phyloP scores from a whole-genome alignment of 2,329 filamentous ascomycete genomes.

The Monosporascus sp. region DNA sequence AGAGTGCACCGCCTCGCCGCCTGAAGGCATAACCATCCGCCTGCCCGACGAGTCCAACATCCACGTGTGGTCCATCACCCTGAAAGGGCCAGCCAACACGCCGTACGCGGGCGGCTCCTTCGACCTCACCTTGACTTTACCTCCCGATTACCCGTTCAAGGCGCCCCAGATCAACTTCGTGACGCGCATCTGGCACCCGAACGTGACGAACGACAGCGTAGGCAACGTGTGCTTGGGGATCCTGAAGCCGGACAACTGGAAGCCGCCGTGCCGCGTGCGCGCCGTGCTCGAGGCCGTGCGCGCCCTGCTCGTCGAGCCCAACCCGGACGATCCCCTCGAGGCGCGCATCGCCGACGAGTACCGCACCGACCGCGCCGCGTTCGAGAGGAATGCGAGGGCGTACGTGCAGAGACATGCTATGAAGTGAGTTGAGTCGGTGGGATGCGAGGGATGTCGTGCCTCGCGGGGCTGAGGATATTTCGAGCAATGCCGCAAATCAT shows the following conservation, averaged over 20 bases:
- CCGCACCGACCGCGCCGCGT: constrained; percentile 60
- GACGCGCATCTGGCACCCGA: constrained; percentile 94
- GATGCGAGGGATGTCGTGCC: neutral
- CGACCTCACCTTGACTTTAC: constrained; percentile 66
- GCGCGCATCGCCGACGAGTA: constrained; percentile 80
- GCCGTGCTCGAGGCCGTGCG: constrained; percentile 74
- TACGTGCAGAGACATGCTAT: constrained; percentile 71
- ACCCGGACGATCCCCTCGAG: constrained; percentile 87
- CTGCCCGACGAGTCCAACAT: constrained; percentile 44
- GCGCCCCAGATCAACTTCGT: constrained; percentile 72
- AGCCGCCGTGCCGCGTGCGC: constrained; percentile 72
- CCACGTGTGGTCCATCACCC: constrained; percentile 46
- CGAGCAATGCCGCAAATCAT: too few species aligned
- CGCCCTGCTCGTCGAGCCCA: constrained; percentile 70
- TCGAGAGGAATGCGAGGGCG: constrained; percentile 68
- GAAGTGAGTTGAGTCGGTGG: constrained; percentile 1
- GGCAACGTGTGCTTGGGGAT: constrained; percentile 83
- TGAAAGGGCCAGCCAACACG: constrained; percentile 39
- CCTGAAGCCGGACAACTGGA: constrained; percentile 85
- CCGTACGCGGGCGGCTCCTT: constrained; percentile 64
- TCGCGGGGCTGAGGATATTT: neutral
- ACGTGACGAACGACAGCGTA: constrained; percentile 80
- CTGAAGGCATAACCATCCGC: constrained; percentile 40
- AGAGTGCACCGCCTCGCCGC: constrained; percentile 44
- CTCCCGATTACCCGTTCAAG: constrained; percentile 85